Conservation (phyloP, 2,329 filamentous ascomycete species). For the Paecilomyces fulvus region DNA sequence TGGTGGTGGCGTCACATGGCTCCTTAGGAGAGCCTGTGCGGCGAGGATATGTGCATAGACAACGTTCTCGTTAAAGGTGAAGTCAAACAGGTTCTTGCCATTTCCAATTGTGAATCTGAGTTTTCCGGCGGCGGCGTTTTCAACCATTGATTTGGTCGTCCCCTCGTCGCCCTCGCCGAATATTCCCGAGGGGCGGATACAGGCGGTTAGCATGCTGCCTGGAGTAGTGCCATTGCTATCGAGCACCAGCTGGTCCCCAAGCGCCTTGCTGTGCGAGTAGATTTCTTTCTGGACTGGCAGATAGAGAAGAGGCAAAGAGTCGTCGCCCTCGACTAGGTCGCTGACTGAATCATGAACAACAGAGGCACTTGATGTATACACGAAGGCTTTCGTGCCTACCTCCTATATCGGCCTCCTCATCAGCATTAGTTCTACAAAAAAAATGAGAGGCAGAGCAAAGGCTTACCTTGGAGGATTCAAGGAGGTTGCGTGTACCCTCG, state of each 20-base stretch:
- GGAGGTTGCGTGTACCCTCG: slow-evolving; percentile 10
- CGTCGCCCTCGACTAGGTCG: slow-evolving; percentile 11
- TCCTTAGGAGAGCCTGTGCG: slow-evolving; percentile 16
- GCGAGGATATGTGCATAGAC: slow-evolving; percentile 19
- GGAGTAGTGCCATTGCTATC: slow-evolving; percentile 1
- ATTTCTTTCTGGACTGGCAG: neutral
- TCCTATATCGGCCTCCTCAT: too few relatives aligned
- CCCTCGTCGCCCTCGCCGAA: neutral
- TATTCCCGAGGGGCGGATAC: slow-evolving; percentile 1
- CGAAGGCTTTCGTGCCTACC: slow-evolving; percentile 6
- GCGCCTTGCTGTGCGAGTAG: slow-evolving; percentile 2
- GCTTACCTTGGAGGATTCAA: slow-evolving; percentile 8
- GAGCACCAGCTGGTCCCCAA: slow-evolving; percentile 1
- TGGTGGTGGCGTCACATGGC: slow-evolving; percentile 9
- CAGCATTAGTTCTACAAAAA: too few relatives aligned
- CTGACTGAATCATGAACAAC: slow-evolving; percentile 11
- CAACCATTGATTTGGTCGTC: neutral
- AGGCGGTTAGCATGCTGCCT: neutral
- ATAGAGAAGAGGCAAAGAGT: slow-evolving; percentile 7
- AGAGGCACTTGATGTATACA: slow-evolving; percentile 11
- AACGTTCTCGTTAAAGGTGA: slow-evolving; percentile 19
- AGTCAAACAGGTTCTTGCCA: slow-evolving; percentile 22
- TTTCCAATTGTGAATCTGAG: slow-evolving; percentile 13
- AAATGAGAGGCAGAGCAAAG: neutral
- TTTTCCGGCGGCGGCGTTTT: neutral